Conservation (phyloP, 179 eudicot genomes). For the Corrigiola litoralis region DNA sequence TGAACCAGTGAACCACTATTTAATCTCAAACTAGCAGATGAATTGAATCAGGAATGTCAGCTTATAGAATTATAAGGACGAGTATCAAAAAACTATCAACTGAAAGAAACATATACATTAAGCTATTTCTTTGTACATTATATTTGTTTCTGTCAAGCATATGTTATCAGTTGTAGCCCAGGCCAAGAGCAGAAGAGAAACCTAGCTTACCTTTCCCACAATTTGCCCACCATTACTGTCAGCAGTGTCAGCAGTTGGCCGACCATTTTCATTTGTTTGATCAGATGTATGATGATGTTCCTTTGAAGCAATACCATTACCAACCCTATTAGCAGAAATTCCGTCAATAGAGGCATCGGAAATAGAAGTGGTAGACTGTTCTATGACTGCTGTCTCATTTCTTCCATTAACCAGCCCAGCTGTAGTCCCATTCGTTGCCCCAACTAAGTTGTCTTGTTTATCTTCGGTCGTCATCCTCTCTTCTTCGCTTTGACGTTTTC, state of each 20-base stretch:
- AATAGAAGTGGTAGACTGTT: conserved; percentile 10
- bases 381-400: too few relatives aligned
- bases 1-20: background rate
- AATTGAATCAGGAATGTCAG: background rate
- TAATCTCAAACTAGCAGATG: background rate
- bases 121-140: background rate
- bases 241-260: conserved; percentile 15
- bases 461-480: conserved; percentile 44
- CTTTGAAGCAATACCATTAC: conserved; percentile 22
- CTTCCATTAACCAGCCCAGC: conserved; percentile 19
- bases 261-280: conserved; percentile 18
- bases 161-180: background rate
- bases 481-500: conserved; percentile 56
- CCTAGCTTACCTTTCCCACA: conserved; percentile 30
- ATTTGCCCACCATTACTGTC: conserved; percentile 17
- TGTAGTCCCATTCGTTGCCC: conserved; percentile 20
- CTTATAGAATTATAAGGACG: too few relatives aligned
- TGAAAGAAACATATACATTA: too few relatives aligned
- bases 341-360: conserved; percentile 18
- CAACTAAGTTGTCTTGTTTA: conserved; percentile 29
- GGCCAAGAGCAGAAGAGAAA: background rate
- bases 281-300: conserved; percentile 24
- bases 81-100: too few relatives aligned
- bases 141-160: too few relatives aligned
- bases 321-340: conserved; percentile 38